Base-by-base conservation (phyloP, 2,329 filamentous ascomycete species). In the Neonectria coccinea region DNA sequence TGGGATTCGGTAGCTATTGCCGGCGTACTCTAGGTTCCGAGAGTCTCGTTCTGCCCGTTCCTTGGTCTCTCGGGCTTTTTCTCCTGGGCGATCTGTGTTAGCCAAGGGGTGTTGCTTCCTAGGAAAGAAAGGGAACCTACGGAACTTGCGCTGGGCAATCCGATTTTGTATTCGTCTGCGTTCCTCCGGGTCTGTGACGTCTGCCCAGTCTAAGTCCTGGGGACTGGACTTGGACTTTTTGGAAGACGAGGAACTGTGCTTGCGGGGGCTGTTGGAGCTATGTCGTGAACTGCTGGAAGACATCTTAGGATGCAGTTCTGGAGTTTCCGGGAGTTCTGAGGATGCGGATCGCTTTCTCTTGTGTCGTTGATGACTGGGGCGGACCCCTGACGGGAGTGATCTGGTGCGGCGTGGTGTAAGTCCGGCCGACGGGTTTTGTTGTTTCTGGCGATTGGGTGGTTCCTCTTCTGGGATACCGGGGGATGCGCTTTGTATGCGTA, bases 91-190 rank as follows among this genome's bases (percentile, higher is more conserved):
- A 1, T 11, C 4, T 7, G 25, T 12, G 59, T 73, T 52, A 74
- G 64, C 18, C 29, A 3, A 6, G n/a, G 22, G 20, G 3, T 20
- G 25, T 6, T 10, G 52, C 39, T 33, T 20, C 6, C 4, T 11
- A 16, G 22, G 18, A 25, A 22, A n/a, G 5, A 22, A 20, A 3
- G 18, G 44, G 6, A 14, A 72, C 89, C 74, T 84, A 93, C 91
- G 85, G 70, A 92, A 93, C 72, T 92, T 92, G 69, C 91, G 85
- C 73, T 93, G 91, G 2, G 91, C 91, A 65, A 93, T 86, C 58
- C 90, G 86, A 75, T 94, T 94, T 76, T 94, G 91, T 55, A 93
- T 91, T 65, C 90, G 89, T 67, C 91, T 84, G 74, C 91, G 85
- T 79, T 92, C 89, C 65, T 89, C 88, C 0, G 90, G 89, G 70